Conservation (phyloP, 2,329 filamentous ascomycete genomes). For the Hortaea werneckii region DNA sequence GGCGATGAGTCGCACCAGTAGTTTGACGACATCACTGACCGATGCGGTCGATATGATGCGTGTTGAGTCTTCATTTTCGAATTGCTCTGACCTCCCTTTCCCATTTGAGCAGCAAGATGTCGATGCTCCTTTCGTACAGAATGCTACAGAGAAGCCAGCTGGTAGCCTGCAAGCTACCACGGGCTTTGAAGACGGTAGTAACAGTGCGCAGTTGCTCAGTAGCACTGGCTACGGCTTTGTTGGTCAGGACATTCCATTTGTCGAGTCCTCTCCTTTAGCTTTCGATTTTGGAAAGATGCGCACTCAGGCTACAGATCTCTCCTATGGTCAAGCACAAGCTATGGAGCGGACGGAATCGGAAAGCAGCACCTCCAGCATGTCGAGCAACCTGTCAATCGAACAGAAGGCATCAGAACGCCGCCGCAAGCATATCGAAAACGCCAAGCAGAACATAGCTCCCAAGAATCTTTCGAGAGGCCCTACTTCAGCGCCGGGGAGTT, state of each 20-base stretch:
- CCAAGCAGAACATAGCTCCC: conserved; percentile 16
- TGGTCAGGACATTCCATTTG: conserved; percentile 14
- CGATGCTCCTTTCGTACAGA: conserved; percentile 16
- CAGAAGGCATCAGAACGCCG: conserved; percentile 17
- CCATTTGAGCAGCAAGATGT: conserved; percentile 9
- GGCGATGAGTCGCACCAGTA: conserved; percentile 37
- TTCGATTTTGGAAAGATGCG: conserved; percentile 8
- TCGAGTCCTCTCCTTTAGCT: conserved; percentile 10
- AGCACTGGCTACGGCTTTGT: conserved; percentile 18
- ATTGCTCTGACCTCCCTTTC: conserved; percentile 12
- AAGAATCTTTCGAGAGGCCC: conserved; percentile 13
- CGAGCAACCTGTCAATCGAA: conserved; percentile 7
- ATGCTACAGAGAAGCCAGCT: conserved; percentile 13
- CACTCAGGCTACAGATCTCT: conserved; percentile 8
- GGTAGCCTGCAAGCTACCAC: conserved; percentile 16
- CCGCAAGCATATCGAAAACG: conserved; percentile 23
- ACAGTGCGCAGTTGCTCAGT: conserved; percentile 12
- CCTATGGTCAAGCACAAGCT: conserved; percentile 6
- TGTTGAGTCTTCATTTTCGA: conserved; percentile 31
- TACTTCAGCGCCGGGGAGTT: background rate
- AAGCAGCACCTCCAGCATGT: conserved; percentile 10
- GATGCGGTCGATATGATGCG: conserved; percentile 35
- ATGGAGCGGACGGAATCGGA: conserved; percentile 17
- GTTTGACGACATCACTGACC: conserved; percentile 30
- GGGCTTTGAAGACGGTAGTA: conserved; percentile 14